A percentile compares a stretch with the other conserved stretches of the same genome.
These are phyloP conservation scores for Aspergillus sp. DNA, from an alignment of 2,329 filamentous ascomycete genomes.

Conservation along the genomic window DNA sequence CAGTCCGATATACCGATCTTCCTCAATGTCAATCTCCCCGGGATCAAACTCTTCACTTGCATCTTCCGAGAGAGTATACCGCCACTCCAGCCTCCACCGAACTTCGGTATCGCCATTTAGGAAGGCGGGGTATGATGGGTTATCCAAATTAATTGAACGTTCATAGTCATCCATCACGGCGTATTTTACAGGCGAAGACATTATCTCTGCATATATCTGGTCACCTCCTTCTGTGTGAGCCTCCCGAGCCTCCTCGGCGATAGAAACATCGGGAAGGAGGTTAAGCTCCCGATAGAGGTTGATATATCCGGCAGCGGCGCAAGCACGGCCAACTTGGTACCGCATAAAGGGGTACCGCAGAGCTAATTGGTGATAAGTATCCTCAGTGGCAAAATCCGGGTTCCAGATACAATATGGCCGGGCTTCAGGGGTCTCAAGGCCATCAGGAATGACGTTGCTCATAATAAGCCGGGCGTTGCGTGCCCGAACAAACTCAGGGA, in stretches of 20 bases:
- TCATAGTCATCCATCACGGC: constrained; percentile 17
- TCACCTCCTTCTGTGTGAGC: background rate
- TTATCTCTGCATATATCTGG: constrained; percentile 18
- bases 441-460: background rate
- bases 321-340: too few species aligned
- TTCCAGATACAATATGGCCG: constrained; percentile 46
- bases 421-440: background rate
- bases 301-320: too few species aligned
- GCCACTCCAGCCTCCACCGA: constrained; percentile 12
- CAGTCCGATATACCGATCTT: background rate
- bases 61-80: background rate
- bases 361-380: too few species aligned
- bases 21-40: background rate
- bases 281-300: too few species aligned
- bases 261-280: too few species aligned
- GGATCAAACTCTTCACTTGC: background rate
- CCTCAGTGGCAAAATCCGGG: constrained; percentile 22
- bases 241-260: constrained; percentile 12
- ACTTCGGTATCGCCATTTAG: constrained; percentile 21
- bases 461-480: background rate
- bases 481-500: background rate
- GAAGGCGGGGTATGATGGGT: constrained; percentile 7
- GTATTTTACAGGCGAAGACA: constrained; percentile 12
- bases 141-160: constrained; percentile 13
- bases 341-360: too few species aligned